Percentiles rank a stretch among this genome's conserved stretches.
phyloP scores from a whole-genome alignment of 768 basidiomycete genomes.

The Calocera cornea region DNA sequence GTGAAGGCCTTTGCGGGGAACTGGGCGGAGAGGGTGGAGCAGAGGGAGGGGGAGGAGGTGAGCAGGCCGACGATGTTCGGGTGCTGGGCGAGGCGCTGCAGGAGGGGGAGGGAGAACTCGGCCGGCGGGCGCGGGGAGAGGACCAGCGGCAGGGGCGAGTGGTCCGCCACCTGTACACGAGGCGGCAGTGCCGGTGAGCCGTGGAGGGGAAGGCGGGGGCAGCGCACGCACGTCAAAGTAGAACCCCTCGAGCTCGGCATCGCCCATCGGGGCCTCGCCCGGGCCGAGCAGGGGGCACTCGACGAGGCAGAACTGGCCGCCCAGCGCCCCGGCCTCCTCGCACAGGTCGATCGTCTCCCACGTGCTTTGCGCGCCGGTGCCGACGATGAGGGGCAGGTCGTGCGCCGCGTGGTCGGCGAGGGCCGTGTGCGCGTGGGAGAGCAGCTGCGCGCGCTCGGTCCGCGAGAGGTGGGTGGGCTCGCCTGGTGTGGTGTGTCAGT shows the following conservation, averaged over 20 bases:
- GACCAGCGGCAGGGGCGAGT: conserved; percentile 7
- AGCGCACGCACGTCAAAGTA: conserved; percentile 5
- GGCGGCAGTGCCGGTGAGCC: not conserved
- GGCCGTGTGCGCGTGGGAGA: not conserved
- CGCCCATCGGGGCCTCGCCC: not conserved
- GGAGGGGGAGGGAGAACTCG: conserved; percentile 7
- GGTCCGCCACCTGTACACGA: conserved; percentile 11
- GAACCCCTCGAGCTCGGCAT: conserved; percentile 6
- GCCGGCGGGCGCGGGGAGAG: not conserved
- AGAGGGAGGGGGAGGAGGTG: not conserved
- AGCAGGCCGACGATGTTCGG: conserved; percentile 11
- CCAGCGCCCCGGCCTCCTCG: conserved; percentile 3
- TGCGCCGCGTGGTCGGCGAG: not conserved
- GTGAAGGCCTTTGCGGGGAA: not conserved
- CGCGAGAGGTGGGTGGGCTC: conserved; percentile 8
- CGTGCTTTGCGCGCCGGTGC: not conserved
- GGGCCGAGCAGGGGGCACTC: too few relatives aligned
- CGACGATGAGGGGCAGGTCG: not conserved
- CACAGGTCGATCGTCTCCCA: conserved; percentile 12
- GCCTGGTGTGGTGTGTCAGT: conserved; percentile 1
- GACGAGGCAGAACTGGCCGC: conserved; percentile 4
- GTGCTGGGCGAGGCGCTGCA: conserved; percentile 8
- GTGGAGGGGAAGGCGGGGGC: not conserved
- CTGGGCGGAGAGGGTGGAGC: not conserved
- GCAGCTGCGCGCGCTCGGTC: not conserved